Evolutionary conservation across 805 yeast species (phyloP), one percentile per base, ranked within the genome.

Genomic region (Cyberlindnera bimundalis): DNA sequence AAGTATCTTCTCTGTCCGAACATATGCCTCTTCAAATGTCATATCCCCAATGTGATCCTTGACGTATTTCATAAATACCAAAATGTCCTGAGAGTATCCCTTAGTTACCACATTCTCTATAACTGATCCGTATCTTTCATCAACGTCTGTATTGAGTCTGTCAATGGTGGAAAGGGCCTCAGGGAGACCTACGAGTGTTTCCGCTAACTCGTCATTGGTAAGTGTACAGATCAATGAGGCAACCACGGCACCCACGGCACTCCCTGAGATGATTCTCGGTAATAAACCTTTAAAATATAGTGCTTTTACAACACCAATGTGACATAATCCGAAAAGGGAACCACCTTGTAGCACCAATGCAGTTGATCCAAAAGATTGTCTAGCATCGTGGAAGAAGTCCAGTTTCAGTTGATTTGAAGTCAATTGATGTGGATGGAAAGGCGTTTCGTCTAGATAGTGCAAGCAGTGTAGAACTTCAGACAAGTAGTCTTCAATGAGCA

Each of bases 271-370:
- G 2, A 93, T 84, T 30, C 84, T 67, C 0, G 99, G 99, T 37
- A 93, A 67, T 28, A 90, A 64, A 1, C 84, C 82, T 47, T 83
- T 79, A 48, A 74, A 73, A 45, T 82, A 76, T n/a, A 93, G 67
- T 0, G 93, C 91, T 47, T 84, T 83, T 8, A 91, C 85, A 1
- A 90, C 96, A 2, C 99, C 99, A 26, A 93, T 59, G 61, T 93
- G 99, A 54, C 96, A 90, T 46, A 93, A 66, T 0, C 99, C 98
- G 65, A 91, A 93, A 17, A 93, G 65, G 0, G 97, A 84, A 2
- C 99, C 98, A 21, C 99, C 99, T 62, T 93, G 97, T 19, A 93
- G 67, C 28, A 91, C 77, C 42, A 93, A 68, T 0, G 97, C 97
- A 0, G 98, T 88, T 35, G 87, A 77, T 0, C 99, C 99, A 60